Percentiles rank a stretch among this genome's conserved stretches.
Conservation (phyloP, 2,329 filamentous ascomycete species). For the Chrysosporium keratinophilum region DNA sequence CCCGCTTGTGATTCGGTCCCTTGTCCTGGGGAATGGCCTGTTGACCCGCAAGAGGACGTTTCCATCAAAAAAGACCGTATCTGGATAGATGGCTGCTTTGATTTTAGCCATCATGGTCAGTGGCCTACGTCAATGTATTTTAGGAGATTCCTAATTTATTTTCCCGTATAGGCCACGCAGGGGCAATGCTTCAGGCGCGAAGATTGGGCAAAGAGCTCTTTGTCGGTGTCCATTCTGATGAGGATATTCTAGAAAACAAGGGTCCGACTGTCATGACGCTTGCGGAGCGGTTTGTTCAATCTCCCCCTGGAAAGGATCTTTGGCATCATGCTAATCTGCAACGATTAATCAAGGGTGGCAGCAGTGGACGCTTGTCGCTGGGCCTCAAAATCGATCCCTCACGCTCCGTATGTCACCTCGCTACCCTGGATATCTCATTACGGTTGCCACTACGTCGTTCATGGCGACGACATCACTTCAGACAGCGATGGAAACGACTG, state of each 20-base stretch:
- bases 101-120: conserved; percentile 93
- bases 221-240: conserved; percentile 90
- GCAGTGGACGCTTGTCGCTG: conserved; percentile 93
- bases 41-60: conserved; percentile 52
- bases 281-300: conserved; percentile 56
- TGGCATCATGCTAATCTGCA: conserved; percentile 13
- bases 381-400: conserved; percentile 71
- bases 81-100: conserved; percentile 98
- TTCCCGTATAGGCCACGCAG: conserved; percentile 63
- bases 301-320: not conserved
- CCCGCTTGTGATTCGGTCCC: conserved; percentile 33
- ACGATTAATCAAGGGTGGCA: conserved; percentile 50
- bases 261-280: conserved; percentile 95
- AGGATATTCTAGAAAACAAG: conserved; percentile 92
- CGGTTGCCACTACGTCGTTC: conserved; percentile 89
- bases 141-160: conserved; percentile 9
- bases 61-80: conserved; percentile 59
- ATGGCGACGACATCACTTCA: conserved; percentile 94
- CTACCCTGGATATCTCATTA: conserved; percentile 92
- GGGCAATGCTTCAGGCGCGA: conserved; percentile 90
- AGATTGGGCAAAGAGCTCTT: conserved; percentile 80
- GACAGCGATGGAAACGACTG: conserved; percentile 90
- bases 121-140: not conserved
- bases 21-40: conserved; percentile 50
- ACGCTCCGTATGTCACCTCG: conserved; percentile 89